These are phyloP conservation scores for Saccharomycopsis hybrid DNA, from an alignment of 1,139 yeast species.

Conservation along the genomic window DNA sequence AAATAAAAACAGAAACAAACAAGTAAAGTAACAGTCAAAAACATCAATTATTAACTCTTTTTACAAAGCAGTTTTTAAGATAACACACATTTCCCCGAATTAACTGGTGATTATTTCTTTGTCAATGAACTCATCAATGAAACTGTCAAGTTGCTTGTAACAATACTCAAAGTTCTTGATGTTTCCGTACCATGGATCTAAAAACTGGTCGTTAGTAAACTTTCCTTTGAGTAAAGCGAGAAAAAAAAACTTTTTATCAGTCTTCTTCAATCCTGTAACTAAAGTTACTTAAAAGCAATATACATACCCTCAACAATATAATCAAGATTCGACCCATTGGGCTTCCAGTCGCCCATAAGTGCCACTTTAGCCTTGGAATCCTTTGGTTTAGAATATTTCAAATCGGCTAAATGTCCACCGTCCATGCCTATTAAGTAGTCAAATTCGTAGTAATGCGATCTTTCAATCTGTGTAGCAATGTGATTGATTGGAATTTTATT, in stretches of 20 bases:
- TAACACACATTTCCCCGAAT: too few species aligned
- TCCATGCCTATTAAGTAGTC: conserved; percentile 91
- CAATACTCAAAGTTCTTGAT: conserved; percentile 11
- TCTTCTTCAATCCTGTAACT: too few species aligned
- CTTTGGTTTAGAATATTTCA: conserved; percentile 54
- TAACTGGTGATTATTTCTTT: neutral
- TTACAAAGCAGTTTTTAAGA: too few species aligned
- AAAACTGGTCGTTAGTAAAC: neutral
- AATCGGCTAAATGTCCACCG: conserved; percentile 53
- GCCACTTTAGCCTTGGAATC: conserved; percentile 2
- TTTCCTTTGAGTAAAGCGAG: too few species aligned
- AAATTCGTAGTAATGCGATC: conserved; percentile 56
- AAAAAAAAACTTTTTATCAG: too few species aligned
- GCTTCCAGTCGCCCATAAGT: conserved; percentile 18
- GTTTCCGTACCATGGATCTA: conserved; percentile 17
- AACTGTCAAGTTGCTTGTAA: conserved; percentile 14
- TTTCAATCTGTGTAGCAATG: conserved; percentile 60
- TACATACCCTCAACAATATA: conserved; percentile 11
- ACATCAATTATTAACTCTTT: too few species aligned
- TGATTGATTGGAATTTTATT: conserved; percentile 76
- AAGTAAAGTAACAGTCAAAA: too few species aligned
- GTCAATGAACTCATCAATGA: conserved; percentile 13
- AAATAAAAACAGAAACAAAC: too few species aligned
- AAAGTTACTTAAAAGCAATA: neutral
- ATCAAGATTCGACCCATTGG: conserved; percentile 8